Percentiles rank a stretch among this genome's conserved stretches.
These are phyloP conservation scores for Cladosporium sp. DNA, from an alignment of 2,329 filamentous ascomycete genomes.

Conservation along the genomic window DNA sequence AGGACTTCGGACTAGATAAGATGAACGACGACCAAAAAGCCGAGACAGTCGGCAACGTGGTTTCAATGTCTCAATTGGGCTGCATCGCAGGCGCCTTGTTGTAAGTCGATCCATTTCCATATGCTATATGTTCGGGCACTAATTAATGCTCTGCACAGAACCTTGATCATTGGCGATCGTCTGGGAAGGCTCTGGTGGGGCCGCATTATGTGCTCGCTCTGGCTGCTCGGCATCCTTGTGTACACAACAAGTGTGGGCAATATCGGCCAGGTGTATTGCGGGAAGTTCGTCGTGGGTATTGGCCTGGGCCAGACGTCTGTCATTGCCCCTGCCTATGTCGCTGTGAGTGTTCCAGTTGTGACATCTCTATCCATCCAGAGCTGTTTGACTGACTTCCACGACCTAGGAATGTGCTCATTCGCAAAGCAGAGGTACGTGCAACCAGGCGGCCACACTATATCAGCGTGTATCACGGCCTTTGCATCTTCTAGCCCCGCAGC, in stretches of 20 bases:
- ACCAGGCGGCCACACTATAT: no score
- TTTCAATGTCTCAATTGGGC: constrained; percentile 77
- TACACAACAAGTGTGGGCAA: constrained; percentile 42
- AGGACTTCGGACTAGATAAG: constrained; percentile 56
- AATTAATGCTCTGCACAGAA: constrained; percentile 47
- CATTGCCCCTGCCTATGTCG: constrained; percentile 57
- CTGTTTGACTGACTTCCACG: constrained; percentile 32
- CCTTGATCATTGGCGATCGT: constrained; percentile 51
- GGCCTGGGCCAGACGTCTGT: constrained; percentile 50
- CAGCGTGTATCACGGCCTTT: no score
- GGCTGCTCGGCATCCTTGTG: constrained; percentile 47
- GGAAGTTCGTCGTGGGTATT: constrained; percentile 59
- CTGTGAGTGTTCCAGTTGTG: constrained; percentile 38
- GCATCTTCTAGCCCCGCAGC: no score
- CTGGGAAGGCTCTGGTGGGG: constrained; percentile 48
- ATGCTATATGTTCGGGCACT: not conserved
- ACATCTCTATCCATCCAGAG: not conserved
- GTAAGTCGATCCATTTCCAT: not conserved
- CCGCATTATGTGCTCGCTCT: constrained; percentile 44
- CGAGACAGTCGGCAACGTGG: constrained; percentile 70
- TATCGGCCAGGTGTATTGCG: constrained; percentile 58
- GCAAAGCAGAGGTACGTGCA: not conserved
- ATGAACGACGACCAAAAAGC: constrained; percentile 59
- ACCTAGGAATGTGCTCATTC: not conserved
- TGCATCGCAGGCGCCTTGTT: constrained; percentile 65